Percentiles rank a stretch among this genome's conserved stretches.
These are phyloP conservation scores for Backusella psychrophila DNA, from an alignment of 192 early-diverging fungal genomes.

Conservation along the genomic window DNA sequence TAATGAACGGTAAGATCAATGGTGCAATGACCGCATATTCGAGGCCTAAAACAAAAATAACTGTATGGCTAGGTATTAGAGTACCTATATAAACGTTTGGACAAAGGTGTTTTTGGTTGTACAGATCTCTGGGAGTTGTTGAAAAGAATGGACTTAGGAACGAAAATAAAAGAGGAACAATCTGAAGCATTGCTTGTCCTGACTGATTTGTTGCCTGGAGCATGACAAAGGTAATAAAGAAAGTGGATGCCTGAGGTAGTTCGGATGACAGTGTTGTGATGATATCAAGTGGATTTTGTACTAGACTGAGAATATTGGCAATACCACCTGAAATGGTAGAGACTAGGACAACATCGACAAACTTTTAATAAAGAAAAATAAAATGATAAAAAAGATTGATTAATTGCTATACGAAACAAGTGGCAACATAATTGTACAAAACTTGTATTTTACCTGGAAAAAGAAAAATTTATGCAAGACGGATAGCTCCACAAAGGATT, in stretches of 20 bases:
- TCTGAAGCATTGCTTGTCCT: constrained; percentile 65
- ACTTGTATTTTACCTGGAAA: constrained; percentile 38
- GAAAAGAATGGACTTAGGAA: constrained; percentile 48
- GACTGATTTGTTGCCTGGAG: constrained; percentile 65
- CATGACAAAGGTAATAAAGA: constrained; percentile 85
- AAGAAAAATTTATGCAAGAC: constrained; percentile 74
- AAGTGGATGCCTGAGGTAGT: constrained; percentile 74
- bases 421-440: background rate
- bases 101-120: constrained; percentile 45
- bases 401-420: background rate
- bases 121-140: constrained; percentile 71
- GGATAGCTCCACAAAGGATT: constrained; percentile 57
- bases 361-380: constrained; percentile 30
- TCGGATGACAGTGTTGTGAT: constrained; percentile 52
- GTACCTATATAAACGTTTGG: constrained; percentile 54
- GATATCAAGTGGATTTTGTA: constrained; percentile 44
- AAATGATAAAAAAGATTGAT: background rate
- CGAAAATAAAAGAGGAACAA: constrained; percentile 61
- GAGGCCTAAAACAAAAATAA: constrained; percentile 68
- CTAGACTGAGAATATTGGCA: constrained; percentile 32
- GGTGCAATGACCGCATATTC: constrained; percentile 79
- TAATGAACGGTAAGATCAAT: constrained; percentile 71
- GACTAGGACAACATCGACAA: constrained; percentile 78
- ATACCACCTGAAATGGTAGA: constrained; percentile 68
- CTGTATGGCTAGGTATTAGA: constrained; percentile 60